Percentiles rank a stretch among this genome's conserved stretches.
phyloP scores from a whole-genome alignment of 148 eudicot species.

The Camellia sinensis region DNA sequence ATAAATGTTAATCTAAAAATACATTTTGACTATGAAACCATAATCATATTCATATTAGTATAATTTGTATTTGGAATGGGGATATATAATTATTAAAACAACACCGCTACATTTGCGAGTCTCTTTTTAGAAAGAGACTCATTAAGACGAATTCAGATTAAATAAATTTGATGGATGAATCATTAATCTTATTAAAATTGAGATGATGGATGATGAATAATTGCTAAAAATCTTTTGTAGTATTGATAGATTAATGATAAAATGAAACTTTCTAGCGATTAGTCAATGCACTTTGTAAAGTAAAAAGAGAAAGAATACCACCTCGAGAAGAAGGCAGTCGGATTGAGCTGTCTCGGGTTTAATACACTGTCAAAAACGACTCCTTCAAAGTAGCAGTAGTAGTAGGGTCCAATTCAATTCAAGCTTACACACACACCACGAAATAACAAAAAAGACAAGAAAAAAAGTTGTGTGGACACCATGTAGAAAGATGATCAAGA shows the following conservation, averaged over 20 bases:
- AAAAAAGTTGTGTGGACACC: slow-evolving; percentile 5
- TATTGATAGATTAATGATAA: no score
- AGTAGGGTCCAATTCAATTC: background rate
- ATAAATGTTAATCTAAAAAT: no score
- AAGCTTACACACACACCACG: background rate
- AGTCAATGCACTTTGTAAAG: background rate
- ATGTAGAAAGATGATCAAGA: background rate
- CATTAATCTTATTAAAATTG: no score
- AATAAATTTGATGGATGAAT: no score
- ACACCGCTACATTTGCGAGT: no score
- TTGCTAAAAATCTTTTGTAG: background rate
- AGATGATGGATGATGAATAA: no score
- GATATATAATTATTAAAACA: no score
- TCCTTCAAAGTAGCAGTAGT: background rate
- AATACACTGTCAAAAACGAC: background rate
- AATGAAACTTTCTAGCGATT: background rate
- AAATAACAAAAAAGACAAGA: background rate
- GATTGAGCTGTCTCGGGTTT: background rate
- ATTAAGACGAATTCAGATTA: no score
- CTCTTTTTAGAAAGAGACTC: no score
- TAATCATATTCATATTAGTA: no score
- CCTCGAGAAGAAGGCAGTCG: background rate
- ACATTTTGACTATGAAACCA: no score
- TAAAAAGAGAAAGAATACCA: background rate
- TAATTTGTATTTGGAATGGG: no score